A percentile compares a stretch with the other conserved stretches of the same genome.
Evolutionary conservation across 73 alveolate species (phyloP).

Genomic region (Paramecium octaurelia): DNA sequence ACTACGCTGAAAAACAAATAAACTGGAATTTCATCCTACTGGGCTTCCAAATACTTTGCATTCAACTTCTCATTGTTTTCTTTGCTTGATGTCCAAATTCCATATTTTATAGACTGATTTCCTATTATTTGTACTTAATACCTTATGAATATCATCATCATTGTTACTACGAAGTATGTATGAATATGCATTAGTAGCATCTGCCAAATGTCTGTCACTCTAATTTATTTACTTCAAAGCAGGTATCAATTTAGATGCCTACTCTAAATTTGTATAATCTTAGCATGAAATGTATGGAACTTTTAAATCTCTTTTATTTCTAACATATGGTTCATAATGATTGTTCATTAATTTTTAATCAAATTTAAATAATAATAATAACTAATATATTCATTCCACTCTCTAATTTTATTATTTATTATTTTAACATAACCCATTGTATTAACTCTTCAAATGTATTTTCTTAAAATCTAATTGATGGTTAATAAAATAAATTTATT

Average conservation of each 20-base stretch:
- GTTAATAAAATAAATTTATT: background rate
- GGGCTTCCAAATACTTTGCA: constrained; percentile 34
- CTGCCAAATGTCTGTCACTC: constrained; percentile 26
- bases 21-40: background rate
- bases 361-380: background rate
- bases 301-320: constrained; percentile 35
- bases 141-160: constrained; percentile 64
- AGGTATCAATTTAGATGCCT: constrained; percentile 22
- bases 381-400: background rate
- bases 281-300: constrained; percentile 41
- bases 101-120: constrained; percentile 57
- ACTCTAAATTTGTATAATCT: constrained; percentile 19
- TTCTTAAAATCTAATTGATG: background rate
- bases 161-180: constrained; percentile 56
- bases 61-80: constrained; percentile 53
- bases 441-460: background rate
- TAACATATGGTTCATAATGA: constrained; percentile 43
- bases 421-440: background rate
- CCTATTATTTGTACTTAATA: background rate
- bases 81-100: constrained; percentile 59
- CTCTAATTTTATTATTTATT: background rate
- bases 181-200: constrained; percentile 34
- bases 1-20: constrained; percentile 60
- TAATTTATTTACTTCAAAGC: constrained; percentile 32
- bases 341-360: constrained; percentile 3